phyloP scores from a whole-genome alignment of 75 land plant genomes.

The Cupressus sempervirens region DNA sequence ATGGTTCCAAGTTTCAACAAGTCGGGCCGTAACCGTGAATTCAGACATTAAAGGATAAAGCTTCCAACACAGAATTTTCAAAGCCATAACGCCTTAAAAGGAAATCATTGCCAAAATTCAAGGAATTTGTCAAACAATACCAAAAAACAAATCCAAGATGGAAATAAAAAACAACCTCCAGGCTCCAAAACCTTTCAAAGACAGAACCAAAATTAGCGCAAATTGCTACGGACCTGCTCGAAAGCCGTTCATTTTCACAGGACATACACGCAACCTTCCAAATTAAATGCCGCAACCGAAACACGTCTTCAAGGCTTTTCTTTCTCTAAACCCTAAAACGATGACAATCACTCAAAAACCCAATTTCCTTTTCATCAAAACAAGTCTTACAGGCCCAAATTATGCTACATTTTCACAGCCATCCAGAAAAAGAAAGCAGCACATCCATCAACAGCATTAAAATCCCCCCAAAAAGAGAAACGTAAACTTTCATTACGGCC shows the following conservation, averaged over 20 bases:
- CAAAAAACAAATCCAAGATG: not conserved
- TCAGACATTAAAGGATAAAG: not conserved
- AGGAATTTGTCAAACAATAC: not conserved
- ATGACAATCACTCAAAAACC: not conserved
- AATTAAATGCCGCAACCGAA: not conserved
- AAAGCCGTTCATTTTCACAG: not conserved
- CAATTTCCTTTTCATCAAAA: not conserved
- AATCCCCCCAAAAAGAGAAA: not conserved
- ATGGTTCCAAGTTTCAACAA: not conserved
- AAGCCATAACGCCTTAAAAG: not conserved
- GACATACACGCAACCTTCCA: not conserved
- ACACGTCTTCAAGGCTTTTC: not conserved
- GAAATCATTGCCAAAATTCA: not conserved
- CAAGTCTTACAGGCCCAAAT: too few species aligned
- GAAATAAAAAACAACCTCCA: not conserved
- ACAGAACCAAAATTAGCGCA: not conserved
- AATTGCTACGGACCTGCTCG: not conserved
- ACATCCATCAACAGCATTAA: not conserved
- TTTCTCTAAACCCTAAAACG: not conserved
- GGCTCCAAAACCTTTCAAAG: not conserved
- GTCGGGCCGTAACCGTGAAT: not conserved
- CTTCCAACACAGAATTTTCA: not conserved
- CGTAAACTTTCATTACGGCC: not conserved
- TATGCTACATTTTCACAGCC: too few species aligned
- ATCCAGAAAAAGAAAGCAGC: not conserved